Evolutionary conservation across 164 flowering plant species (phyloP).

Genomic region (Vitis riparia): DNA sequence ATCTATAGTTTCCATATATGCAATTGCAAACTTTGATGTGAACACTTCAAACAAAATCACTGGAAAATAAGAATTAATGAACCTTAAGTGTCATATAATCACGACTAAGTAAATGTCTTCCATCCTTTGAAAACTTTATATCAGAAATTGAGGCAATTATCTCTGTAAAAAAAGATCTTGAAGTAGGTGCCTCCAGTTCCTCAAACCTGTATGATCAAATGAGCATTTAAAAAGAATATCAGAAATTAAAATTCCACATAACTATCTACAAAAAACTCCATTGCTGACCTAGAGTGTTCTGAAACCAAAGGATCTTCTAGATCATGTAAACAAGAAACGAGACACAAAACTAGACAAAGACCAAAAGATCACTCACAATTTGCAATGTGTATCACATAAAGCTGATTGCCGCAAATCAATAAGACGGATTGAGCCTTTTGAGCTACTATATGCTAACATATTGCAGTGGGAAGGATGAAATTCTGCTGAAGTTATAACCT

Average conservation of each 20-base stretch:
- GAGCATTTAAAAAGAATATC: too few species aligned
- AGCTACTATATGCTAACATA: constrained; percentile 91
- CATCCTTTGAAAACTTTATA: constrained; percentile 85
- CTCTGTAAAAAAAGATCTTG: constrained; percentile 94
- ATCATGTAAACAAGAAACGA: too few species aligned
- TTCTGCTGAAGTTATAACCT: constrained; percentile 97
- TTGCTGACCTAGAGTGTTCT: too few species aligned
- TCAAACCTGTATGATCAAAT: constrained; percentile 62
- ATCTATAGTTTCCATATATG: too few species aligned
- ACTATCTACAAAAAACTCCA: too few species aligned
- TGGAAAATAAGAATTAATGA: background rate
- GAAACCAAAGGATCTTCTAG: too few species aligned
- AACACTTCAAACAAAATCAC: too few species aligned
- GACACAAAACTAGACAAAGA: background rate
- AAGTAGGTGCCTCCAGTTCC: constrained; percentile 85
- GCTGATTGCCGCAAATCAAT: constrained; percentile 98
- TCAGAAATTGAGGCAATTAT: constrained; percentile 95
- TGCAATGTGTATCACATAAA: constrained; percentile 87
- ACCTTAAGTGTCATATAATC: constrained; percentile 99
- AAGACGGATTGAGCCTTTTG: constrained; percentile 94
- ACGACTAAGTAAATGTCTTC: constrained; percentile 88
- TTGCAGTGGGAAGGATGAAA: constrained; percentile 95
- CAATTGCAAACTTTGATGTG: too few species aligned
- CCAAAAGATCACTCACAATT: constrained; percentile 60
- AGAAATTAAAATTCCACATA: too few species aligned